Base-by-base conservation (phyloP, 2,329 filamentous ascomycete genomes). In the Coccinonectria pachysandricola region DNA sequence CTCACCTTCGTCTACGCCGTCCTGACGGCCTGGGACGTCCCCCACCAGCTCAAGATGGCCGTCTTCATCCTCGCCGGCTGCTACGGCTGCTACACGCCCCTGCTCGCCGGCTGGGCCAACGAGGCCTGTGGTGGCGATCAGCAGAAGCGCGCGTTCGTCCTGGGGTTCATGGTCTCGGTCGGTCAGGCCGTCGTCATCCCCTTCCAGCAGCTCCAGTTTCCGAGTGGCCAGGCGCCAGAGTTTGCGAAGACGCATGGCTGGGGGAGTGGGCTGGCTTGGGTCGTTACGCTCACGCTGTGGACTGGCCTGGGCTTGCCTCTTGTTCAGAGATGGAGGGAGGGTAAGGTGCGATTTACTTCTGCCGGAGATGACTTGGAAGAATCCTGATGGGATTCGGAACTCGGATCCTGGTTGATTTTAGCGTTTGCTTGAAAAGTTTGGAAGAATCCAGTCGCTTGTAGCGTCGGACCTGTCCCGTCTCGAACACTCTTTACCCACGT, bases 71-170 rank as follows among this genome's bases (percentile, higher is more conserved):
- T 59, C 5, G 41, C 43, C 2, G 57, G 59, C 8, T 54, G 47
- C 23, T 60, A 60, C 29, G 57, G 58, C 15, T 60, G 54, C 27
- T 59, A 49, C 38, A 60, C 56, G 2, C 57, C 58, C 3, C 39
- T 62, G 7, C 41, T 60, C 1, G 55, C 56, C 1, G 54, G 54
- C 0, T 61, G 57, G 57, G 37, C 48, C 2, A 60, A 61, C 31
- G 51, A 55, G 31, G 40, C 53, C 1, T 60, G 57, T 24, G 57
- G 54, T 2, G 54, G 54, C 4, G 57, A 61, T 26, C 53, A 59
- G 30, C 57, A 62, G 39, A 56, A 60, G 31, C 52, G 58, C 6
- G 57, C 53, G 0, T 60, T 61, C 22, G 41, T 57, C 7, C 38
- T 61, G 3, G 55, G 51, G 4, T 52, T 57, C 31, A 58, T 58